Percentiles rank a stretch among this genome's conserved stretches.
Conservation (phyloP, 2,329 filamentous ascomycete species). For the Pseudomassariella vexata region DNA sequence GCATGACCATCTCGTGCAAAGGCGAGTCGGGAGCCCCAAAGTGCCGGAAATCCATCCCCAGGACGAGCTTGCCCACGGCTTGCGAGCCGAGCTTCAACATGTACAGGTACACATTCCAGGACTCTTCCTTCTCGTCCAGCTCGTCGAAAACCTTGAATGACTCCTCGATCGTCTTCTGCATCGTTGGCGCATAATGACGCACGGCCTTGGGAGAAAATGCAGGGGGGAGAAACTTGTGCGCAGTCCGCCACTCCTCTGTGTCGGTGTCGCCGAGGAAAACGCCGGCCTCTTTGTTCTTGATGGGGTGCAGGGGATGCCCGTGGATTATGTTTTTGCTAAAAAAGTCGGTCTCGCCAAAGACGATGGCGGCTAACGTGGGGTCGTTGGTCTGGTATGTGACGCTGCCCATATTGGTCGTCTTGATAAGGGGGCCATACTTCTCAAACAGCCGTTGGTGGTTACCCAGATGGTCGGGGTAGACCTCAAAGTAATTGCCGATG, state of each 20-base stretch:
- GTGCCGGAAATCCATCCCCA: slow-evolving; percentile 40
- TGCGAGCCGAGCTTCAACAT: slow-evolving; percentile 44
- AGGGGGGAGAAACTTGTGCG: slow-evolving; percentile 58
- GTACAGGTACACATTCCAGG: slow-evolving; percentile 43
- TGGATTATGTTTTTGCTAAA: slow-evolving; percentile 49
- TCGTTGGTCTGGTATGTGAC: slow-evolving; percentile 45
- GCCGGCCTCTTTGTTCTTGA: slow-evolving; percentile 35
- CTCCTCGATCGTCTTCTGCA: slow-evolving; percentile 49
- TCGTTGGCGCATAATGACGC: slow-evolving; percentile 52
- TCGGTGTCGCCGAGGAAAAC: slow-evolving; percentile 46
- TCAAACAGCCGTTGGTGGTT: slow-evolving; percentile 50
- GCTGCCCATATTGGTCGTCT: slow-evolving; percentile 45
- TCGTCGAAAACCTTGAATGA: slow-evolving; percentile 44
- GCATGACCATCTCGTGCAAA: slow-evolving; percentile 43
- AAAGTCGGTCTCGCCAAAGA: slow-evolving; percentile 43
- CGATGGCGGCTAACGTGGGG: slow-evolving; percentile 36
- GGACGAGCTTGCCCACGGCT: slow-evolving; percentile 36
- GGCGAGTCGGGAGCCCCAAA: slow-evolving; percentile 38
- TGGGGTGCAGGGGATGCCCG: slow-evolving; percentile 38
- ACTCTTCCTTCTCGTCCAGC: slow-evolving; percentile 40
- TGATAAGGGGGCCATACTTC: slow-evolving; percentile 45
- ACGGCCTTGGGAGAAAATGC: slow-evolving; percentile 55
- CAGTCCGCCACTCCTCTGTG: slow-evolving; percentile 40
- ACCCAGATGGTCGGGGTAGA: slow-evolving; percentile 52
- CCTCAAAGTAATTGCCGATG: slow-evolving; percentile 48